A percentile compares a stretch with the other conserved stretches of the same genome.
Conservation (phyloP, 2,329 filamentous ascomycete genomes). For the Fusarium devonianum region DNA sequence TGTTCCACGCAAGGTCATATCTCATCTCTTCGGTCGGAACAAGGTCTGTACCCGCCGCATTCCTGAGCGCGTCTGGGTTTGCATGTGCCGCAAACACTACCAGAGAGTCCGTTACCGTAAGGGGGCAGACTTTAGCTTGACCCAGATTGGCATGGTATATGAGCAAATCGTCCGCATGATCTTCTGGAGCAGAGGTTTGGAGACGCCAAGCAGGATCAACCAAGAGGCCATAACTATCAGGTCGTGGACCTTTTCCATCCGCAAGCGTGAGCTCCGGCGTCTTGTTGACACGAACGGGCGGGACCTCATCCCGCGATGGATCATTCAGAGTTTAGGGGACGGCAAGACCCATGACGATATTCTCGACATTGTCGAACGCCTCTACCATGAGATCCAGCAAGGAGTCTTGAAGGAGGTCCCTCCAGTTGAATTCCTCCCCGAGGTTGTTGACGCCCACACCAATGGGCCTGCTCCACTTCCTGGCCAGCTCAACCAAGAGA, state of each 20-base stretch:
- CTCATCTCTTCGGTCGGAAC: constrained; percentile 84
- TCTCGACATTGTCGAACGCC: constrained; percentile 53
- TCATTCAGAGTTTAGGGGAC: constrained; percentile 54
- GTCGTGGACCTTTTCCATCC: constrained; percentile 67
- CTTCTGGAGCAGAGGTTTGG: constrained; percentile 65
- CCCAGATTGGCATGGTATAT: constrained; percentile 70
- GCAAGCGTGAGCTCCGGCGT: constrained; percentile 70
- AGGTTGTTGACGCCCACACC: constrained; percentile 53
- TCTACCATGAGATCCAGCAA: constrained; percentile 55
- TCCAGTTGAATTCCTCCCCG: constrained; percentile 66
- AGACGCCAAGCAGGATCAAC: constrained; percentile 39
- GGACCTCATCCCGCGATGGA: constrained; percentile 50
- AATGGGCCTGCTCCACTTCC: constrained; percentile 30
- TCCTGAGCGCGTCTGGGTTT: constrained; percentile 73
- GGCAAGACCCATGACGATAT: constrained; percentile 59
- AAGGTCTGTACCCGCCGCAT: constrained; percentile 78
- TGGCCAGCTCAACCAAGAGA: constrained; percentile 6
- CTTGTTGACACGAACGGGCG: constrained; percentile 48
- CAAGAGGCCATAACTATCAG: constrained; percentile 45
- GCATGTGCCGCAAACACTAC: constrained; percentile 83
- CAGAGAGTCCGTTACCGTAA: constrained; percentile 78
- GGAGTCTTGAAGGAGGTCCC: constrained; percentile 57
- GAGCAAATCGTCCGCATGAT: constrained; percentile 69
- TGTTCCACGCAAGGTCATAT: constrained; percentile 76
- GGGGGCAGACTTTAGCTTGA: constrained; percentile 63